A percentile compares a stretch with the other conserved stretches of the same genome.
phyloP scores from a whole-genome alignment of 345 rosid species.

The Dovyalis caffra region DNA sequence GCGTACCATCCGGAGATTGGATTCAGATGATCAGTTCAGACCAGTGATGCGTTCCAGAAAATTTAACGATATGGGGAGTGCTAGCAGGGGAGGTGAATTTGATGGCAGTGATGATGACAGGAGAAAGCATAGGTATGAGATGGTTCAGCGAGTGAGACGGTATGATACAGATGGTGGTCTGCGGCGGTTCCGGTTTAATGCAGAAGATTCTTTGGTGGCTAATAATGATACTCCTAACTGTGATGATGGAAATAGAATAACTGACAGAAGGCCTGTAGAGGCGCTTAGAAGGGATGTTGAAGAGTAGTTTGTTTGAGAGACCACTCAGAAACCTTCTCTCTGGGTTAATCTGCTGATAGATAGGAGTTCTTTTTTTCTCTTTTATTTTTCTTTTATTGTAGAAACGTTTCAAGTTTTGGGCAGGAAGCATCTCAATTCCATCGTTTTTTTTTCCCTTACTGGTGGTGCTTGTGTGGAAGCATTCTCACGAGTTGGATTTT shows the following conservation, averaged over 20 bases:
- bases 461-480: not conserved
- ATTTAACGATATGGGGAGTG: slow-evolving; percentile 20
- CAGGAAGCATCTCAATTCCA: slow-evolving; percentile 16
- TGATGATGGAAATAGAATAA: slow-evolving; percentile 2
- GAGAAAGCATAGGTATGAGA: slow-evolving; percentile 31
- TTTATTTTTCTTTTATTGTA: not conserved
- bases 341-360: not conserved
- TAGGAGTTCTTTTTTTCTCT: not conserved
- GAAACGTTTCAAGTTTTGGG: slow-evolving; percentile 9
- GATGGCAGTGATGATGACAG: slow-evolving; percentile 35
- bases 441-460: not conserved
- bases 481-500: not conserved
- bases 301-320: not conserved
- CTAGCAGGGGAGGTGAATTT: slow-evolving; percentile 28
- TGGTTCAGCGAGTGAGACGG: slow-evolving; percentile 25
- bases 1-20: slow-evolving; percentile 22
- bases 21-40: slow-evolving; percentile 21
- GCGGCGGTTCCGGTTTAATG: slow-evolving; percentile 6
- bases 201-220: slow-evolving; percentile 7
- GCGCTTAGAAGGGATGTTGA: slow-evolving; percentile 1
- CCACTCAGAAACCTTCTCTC: not conserved
- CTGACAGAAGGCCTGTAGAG: slow-evolving; percentile 14
- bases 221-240: slow-evolving; percentile 8
- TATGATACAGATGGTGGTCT: slow-evolving; percentile 22
- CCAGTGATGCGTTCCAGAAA: slow-evolving; percentile 17